Conservation (phyloP, 768 basidiomycete species). For the Phanerochaete sordida region DNA sequence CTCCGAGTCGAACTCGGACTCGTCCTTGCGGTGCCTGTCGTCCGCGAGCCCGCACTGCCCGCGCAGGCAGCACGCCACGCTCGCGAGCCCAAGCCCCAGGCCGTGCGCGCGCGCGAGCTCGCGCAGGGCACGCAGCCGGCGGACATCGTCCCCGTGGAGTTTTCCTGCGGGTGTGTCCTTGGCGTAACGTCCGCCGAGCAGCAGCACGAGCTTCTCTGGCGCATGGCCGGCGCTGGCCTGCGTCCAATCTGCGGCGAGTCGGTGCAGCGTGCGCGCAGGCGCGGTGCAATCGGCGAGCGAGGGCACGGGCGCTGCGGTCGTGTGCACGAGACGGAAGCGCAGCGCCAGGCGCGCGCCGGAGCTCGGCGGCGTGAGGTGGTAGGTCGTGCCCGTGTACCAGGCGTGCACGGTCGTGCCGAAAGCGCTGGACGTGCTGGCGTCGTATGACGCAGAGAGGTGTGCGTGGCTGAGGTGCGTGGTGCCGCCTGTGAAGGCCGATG, state of each 20-base stretch:
- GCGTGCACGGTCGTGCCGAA: conserved; percentile 36
- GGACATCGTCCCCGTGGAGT: conserved; percentile 38
- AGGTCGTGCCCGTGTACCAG: conserved; percentile 52
- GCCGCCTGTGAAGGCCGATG: conserved; percentile 42
- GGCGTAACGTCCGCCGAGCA: conserved; percentile 33
- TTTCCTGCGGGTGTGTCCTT: conserved; percentile 24
- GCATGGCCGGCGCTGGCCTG: conserved; percentile 19
- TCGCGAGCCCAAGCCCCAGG: conserved; percentile 34
- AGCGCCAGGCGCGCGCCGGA: conserved; percentile 49
- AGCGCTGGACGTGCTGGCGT: conserved; percentile 30
- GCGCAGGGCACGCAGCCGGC: conserved; percentile 29
- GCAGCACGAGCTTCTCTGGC: conserved; percentile 28
- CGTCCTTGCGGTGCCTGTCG: no score
- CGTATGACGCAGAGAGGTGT: conserved; percentile 29
- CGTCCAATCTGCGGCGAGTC: conserved; percentile 36
- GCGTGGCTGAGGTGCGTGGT: conserved; percentile 41
- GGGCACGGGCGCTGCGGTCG: conserved; percentile 23
- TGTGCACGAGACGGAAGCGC: conserved; percentile 46
- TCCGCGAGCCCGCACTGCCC: conserved; percentile 5
- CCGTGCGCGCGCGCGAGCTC: conserved; percentile 30
- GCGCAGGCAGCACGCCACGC: conserved; percentile 25
- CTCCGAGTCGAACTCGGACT: conserved; percentile 4
- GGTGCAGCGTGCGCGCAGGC: conserved; percentile 19
- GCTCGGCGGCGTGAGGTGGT: conserved; percentile 46
- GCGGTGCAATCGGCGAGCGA: conserved; percentile 23